Evolutionary conservation across 345 rosid genomes (phyloP).

Genomic region (Dipteronia sinensis): DNA sequence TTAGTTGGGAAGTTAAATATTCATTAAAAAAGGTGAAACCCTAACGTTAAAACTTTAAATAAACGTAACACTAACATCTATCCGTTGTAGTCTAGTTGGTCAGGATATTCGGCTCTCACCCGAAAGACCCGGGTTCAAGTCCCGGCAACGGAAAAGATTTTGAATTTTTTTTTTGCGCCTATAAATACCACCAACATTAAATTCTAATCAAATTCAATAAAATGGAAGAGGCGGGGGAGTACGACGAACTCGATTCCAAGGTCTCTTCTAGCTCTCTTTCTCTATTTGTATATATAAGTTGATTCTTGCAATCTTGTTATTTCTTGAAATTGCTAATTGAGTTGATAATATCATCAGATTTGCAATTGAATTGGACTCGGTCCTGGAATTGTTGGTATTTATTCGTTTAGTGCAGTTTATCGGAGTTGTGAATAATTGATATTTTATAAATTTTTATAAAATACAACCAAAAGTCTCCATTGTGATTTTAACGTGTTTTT

Average conservation of each 20-base stretch:
- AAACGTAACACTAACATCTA: neutral
- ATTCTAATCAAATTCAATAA: too few relatives aligned
- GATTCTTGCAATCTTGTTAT: neutral
- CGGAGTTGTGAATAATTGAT: neutral
- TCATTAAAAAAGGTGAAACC: too few relatives aligned
- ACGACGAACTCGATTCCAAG: slow-evolving; percentile 42
- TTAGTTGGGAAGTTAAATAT: too few relatives aligned
- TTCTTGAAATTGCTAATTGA: neutral
- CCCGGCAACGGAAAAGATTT: slow-evolving; percentile 68
- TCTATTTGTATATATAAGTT: neutral
- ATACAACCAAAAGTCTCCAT: neutral
- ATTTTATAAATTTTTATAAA: too few relatives aligned
- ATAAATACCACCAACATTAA: too few relatives aligned
- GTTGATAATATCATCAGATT: neutral
- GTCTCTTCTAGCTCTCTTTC: slow-evolving; percentile 44
- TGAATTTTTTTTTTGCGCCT: neutral
- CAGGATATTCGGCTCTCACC: slow-evolving; percentile 79
- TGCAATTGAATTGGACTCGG: neutral
- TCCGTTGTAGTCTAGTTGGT: slow-evolving; percentile 83
- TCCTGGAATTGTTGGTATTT: neutral
- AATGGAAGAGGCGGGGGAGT: slow-evolving; percentile 30
- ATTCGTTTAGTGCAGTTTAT: neutral
- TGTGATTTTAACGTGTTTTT: neutral
- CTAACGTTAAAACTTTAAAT: too few relatives aligned
- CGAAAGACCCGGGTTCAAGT: slow-evolving; percentile 77